Evolutionary conservation across 2,329 filamentous ascomycete species (phyloP).

Genomic region (Pestalotiopsis sp.): DNA sequence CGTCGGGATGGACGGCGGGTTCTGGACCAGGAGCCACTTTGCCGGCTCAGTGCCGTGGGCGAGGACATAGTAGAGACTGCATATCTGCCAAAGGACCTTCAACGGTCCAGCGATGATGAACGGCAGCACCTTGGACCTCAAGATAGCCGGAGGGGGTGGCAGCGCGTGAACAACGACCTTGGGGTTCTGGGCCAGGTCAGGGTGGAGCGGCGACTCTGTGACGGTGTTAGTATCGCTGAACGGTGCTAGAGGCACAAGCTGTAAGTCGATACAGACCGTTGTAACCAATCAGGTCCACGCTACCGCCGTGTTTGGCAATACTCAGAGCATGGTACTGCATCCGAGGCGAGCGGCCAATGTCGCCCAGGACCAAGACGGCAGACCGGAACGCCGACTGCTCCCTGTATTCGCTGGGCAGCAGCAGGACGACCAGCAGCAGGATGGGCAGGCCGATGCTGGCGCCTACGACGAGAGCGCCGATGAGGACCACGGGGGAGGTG

Average conservation of each 20-base stretch:
- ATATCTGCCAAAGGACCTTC: slow-evolving; percentile 85
- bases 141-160: slow-evolving; percentile 64
- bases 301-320: slow-evolving; percentile 78
- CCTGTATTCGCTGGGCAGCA: slow-evolving; percentile 40
- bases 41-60: slow-evolving; percentile 75
- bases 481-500: background rate
- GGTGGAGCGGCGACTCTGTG: slow-evolving; percentile 77
- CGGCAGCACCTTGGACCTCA: slow-evolving; percentile 71
- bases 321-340: slow-evolving; percentile 99
- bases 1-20: slow-evolving; percentile 93
- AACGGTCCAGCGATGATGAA: slow-evolving; percentile 80
- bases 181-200: slow-evolving; percentile 71
- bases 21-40: slow-evolving; percentile 90
- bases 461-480: slow-evolving; percentile 28
- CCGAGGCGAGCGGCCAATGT: slow-evolving; percentile 92
- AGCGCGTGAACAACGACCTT: slow-evolving; percentile 75
- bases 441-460: slow-evolving; percentile 28
- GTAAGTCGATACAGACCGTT: slow-evolving; percentile 56
- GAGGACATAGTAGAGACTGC: slow-evolving; percentile 70
- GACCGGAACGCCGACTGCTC: slow-evolving; percentile 34
- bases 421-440: slow-evolving; percentile 28
- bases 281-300: slow-evolving; percentile 87
- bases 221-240: background rate
- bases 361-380: slow-evolving; percentile 82
- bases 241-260: background rate